Base-by-base conservation (phyloP, 148 eudicot genomes). In the Amaranthus cruentus region DNA sequence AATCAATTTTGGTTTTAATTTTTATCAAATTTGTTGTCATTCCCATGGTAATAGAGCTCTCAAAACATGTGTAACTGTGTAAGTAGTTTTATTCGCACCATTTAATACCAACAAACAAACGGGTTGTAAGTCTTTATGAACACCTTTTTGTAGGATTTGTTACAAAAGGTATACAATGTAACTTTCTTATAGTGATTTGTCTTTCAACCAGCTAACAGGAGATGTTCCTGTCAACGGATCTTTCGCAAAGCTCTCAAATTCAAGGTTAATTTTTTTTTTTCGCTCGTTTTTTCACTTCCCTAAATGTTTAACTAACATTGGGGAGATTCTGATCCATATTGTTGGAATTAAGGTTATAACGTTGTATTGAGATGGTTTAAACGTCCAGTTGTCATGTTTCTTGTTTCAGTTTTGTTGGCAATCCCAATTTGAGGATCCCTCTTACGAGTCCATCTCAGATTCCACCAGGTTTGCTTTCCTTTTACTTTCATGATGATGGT, bases 181-280 rank as follows among this genome's bases (percentile, higher is more conserved):
- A 59, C 63, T 9, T 9, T 59, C 43, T 59, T 59, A 59, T 81
- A 81, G 87, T 67, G 87, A 83, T 81, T 66, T 87, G 42, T 87
- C 90, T 73, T 78, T 74, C 47, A 87, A 87, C 62, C 73, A 54
- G 8, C 77, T 87, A 64, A 68, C 90, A 64, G 90, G 90, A 73
- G 49, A 53, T 61, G 79, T 85, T 75, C 90, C 90, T 54, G 81
- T 78, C 59, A 87, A 79, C 77, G 90, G 88, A 68, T 85, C 90
- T 13, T 87, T 87, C 71, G 83, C 85, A 67, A 66, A 83, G 18
- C 85, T 87, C 59, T 83, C 85, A 56, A 85, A 82, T 67, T 82
- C 81, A 81, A 88, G 91, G 91, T 88, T 63, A 76, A 9, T 58
- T 61, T 6, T 49, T 44, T 38, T 2, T 47, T 54, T 52, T 6